Evolutionary conservation across 2,329 filamentous ascomycete genomes (phyloP).

Genomic region (Fusarium armeniacum): DNA sequence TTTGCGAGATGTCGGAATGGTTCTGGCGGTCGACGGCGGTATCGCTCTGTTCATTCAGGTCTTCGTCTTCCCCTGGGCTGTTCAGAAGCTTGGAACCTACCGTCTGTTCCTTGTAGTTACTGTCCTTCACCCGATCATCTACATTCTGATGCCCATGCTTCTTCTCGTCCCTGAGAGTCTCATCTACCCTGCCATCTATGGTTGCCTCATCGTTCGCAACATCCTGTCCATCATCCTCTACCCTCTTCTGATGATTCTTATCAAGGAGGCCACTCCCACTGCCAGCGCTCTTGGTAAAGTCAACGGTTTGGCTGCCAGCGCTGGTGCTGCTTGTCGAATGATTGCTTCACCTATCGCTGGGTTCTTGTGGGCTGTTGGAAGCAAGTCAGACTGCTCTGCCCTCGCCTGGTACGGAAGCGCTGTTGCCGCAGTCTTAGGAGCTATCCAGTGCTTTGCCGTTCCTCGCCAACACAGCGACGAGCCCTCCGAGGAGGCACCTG

Average conservation of each 20-base stretch:
- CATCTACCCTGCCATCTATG: slow-evolving; percentile 71
- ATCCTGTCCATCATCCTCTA: slow-evolving; percentile 74
- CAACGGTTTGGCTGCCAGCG: slow-evolving; percentile 76
- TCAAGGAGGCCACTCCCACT: slow-evolving; percentile 75
- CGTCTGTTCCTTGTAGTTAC: slow-evolving; percentile 70
- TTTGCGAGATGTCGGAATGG: slow-evolving; percentile 72
- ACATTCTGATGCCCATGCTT: slow-evolving; percentile 71
- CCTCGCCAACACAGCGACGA: slow-evolving; percentile 52
- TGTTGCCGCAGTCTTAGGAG: slow-evolving; percentile 68
- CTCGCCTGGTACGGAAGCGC: slow-evolving; percentile 75
- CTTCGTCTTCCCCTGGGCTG: slow-evolving; percentile 72
- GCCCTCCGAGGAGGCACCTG: slow-evolving; percentile 51
- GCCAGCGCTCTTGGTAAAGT: slow-evolving; percentile 71
- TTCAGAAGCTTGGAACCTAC: slow-evolving; percentile 70
- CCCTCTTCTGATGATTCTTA: slow-evolving; percentile 74
- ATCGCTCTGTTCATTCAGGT: slow-evolving; percentile 72
- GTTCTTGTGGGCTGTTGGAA: slow-evolving; percentile 73
- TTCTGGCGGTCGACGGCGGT: slow-evolving; percentile 70
- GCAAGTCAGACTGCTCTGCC: slow-evolving; percentile 70
- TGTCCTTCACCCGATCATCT: slow-evolving; percentile 72
- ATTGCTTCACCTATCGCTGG: slow-evolving; percentile 75
- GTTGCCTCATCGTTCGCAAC: slow-evolving; percentile 70
- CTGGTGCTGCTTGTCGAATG: slow-evolving; percentile 76
- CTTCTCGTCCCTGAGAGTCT: slow-evolving; percentile 66
- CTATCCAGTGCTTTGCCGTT: slow-evolving; percentile 72